These are phyloP conservation scores for Endothia cerciana DNA, from an alignment of 2,329 filamentous ascomycete genomes.

Conservation along the genomic window DNA sequence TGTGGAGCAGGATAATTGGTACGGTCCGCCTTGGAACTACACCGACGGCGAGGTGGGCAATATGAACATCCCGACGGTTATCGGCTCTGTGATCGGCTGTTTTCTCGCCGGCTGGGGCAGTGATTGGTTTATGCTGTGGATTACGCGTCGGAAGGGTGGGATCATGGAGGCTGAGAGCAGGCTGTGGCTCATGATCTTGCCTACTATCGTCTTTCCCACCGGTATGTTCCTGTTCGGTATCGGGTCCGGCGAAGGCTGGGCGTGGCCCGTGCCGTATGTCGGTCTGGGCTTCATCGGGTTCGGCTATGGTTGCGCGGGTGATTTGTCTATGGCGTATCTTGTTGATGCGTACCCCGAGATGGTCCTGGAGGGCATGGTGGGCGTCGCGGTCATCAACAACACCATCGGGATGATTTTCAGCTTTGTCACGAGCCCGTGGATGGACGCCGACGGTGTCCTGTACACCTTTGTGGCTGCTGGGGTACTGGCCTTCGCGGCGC, in stretches of 20 bases:
- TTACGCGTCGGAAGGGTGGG: conserved; percentile 37
- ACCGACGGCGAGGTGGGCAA: conserved; percentile 37
- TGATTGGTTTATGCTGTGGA: conserved; percentile 38
- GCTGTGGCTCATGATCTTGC: conserved; percentile 38
- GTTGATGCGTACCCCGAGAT: conserved; percentile 54
- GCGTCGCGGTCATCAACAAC: conserved; percentile 46
- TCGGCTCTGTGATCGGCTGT: conserved; percentile 35
- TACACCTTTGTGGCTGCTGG: conserved; percentile 45
- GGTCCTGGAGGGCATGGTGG: conserved; percentile 52
- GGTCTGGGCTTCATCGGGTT: conserved; percentile 51
- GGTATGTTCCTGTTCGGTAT: conserved; percentile 55
- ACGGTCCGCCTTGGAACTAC: conserved; percentile 40
- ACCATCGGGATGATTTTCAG: conserved; percentile 28
- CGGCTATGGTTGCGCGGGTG: conserved; percentile 48
- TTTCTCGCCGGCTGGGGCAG: conserved; percentile 37
- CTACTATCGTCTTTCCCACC: conserved; percentile 46
- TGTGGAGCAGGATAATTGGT: conserved; percentile 54
- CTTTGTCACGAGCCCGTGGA: conserved; percentile 28
- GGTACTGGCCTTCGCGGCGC: conserved; percentile 53
- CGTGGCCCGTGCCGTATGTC: conserved; percentile 49
- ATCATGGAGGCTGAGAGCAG: conserved; percentile 39
- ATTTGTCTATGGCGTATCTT: conserved; percentile 49
- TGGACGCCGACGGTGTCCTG: conserved; percentile 22
- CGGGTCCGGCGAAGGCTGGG: conserved; percentile 49
- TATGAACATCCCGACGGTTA: conserved; percentile 36